A percentile compares a stretch with the other conserved stretches of the same genome.
Conservation (phyloP, 352 stramenopile species). For the Aphanomyces cochlioides region DNA sequence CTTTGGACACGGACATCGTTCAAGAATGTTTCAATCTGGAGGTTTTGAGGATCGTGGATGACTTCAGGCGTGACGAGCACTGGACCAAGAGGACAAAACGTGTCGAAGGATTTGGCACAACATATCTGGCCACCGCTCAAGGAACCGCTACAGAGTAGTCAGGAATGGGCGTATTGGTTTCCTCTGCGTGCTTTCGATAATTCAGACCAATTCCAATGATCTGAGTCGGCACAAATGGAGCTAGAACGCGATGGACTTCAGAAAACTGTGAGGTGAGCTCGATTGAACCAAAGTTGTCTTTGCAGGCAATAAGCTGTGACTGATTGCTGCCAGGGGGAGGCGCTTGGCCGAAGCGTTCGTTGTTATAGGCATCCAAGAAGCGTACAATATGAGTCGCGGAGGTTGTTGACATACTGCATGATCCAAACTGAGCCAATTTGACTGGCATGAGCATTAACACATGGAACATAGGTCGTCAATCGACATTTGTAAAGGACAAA, state of each 20-base stretch:
- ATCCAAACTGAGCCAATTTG: not conserved
- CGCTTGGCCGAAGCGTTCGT: constrained; percentile 55
- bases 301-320: constrained; percentile 54
- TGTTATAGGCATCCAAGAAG: constrained; percentile 57
- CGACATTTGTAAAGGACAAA: too few species aligned
- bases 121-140: constrained; percentile 85
- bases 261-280: constrained; percentile 59
- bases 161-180: constrained; percentile 83
- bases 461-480: too few species aligned
- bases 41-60: constrained; percentile 69
- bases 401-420: not conserved
- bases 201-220: constrained; percentile 88
- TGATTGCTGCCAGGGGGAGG: constrained; percentile 33
- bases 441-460: not conserved
- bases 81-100: constrained; percentile 86
- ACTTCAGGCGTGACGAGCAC: constrained; percentile 72
- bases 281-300: constrained; percentile 61
- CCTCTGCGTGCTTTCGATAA: constrained; percentile 83
- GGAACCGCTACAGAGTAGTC: constrained; percentile 75
- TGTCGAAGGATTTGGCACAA: constrained; percentile 87
- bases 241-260: constrained; percentile 65
- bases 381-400: constrained; percentile 55
- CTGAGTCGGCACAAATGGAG: constrained; percentile 72
- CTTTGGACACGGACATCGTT: constrained; percentile 84
- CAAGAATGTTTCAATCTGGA: constrained; percentile 67